A percentile compares a stretch with the other conserved stretches of the same genome.
Conservation (phyloP, 1,139 yeast genomes). For the Debaryomycetaceae sp. region DNA sequence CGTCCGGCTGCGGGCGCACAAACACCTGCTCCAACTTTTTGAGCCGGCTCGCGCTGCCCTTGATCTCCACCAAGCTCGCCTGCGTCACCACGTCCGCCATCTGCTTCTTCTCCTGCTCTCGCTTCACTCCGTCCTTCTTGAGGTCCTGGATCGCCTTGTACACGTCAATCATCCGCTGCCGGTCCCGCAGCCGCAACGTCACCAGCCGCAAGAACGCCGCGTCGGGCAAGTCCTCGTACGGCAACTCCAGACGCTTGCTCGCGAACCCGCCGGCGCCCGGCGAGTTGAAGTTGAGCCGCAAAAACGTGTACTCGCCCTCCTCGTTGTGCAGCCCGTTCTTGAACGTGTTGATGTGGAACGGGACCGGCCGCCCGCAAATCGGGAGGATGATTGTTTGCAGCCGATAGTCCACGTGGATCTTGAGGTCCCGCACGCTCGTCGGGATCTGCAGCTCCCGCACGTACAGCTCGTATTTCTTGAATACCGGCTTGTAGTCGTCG, state of each 20-base stretch:
- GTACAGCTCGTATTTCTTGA: conserved; percentile 89
- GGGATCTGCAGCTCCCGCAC: conserved; percentile 91
- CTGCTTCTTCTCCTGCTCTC: conserved; percentile 85
- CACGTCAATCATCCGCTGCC: conserved; percentile 85
- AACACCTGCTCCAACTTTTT: conserved; percentile 80
- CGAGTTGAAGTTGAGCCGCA: conserved; percentile 84
- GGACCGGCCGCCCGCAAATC: conserved; percentile 93
- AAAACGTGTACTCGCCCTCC: conserved; percentile 88
- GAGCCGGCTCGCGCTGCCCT: conserved; percentile 68
- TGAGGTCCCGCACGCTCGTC: conserved; percentile 65
- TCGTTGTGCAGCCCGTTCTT: conserved; percentile 93
- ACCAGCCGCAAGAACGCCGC: conserved; percentile 81
- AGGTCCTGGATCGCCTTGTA: conserved; percentile 84
- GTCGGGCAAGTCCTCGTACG: conserved; percentile 82
- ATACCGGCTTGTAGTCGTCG: conserved; percentile 59
- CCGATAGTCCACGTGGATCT: conserved; percentile 78
- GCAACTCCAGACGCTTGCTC: conserved; percentile 66
- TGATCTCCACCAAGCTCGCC: conserved; percentile 74
- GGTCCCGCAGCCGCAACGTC: conserved; percentile 82
- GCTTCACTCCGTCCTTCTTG: conserved; percentile 83
- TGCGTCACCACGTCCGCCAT: conserved; percentile 93
- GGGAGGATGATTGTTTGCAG: conserved; percentile 87
- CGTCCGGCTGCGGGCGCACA: conserved; percentile 93
- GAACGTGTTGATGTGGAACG: conserved; percentile 89
- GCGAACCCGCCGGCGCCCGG: conserved; percentile 79